phyloP scores from a whole-genome alignment of 2,329 filamentous ascomycete genomes.

The Elsinoe necatrix region DNA sequence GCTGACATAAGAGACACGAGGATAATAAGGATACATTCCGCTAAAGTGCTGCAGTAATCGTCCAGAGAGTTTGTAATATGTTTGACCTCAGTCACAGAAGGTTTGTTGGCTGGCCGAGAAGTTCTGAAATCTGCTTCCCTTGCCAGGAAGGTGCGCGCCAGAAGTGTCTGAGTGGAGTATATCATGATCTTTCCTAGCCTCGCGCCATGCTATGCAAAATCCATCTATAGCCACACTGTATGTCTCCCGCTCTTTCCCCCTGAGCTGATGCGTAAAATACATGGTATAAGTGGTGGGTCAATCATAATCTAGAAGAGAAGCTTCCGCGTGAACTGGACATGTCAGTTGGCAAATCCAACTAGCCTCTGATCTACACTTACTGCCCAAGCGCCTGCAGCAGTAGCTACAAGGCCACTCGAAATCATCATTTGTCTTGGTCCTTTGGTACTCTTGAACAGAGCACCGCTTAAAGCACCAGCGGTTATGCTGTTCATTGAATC shows the following conservation, averaged over 20 bases:
- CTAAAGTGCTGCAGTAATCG: constrained; percentile 1
- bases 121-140: not conserved
- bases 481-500: constrained; percentile 82
- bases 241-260: constrained; percentile 4
- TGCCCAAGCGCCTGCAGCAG: constrained; percentile 79
- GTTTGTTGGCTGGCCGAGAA: not conserved
- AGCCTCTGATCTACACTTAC: constrained; percentile 50
- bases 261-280: constrained; percentile 12
- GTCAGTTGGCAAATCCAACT: constrained; percentile 11
- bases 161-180: constrained; percentile 14
- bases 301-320: constrained; percentile 19
- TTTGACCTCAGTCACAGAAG: not conserved
- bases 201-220: constrained; percentile 16
- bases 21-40: not conserved
- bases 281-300: not conserved
- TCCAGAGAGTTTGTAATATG: not conserved
- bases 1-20: not conserved
- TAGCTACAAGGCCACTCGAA: constrained; percentile 80
- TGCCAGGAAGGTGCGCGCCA: not conserved
- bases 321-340: constrained; percentile 21
- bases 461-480: constrained; percentile 80
- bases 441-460: constrained; percentile 93
- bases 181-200: not conserved
- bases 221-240: constrained; percentile 3
- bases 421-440: constrained; percentile 89